phyloP scores from a whole-genome alignment of 2,329 filamentous ascomycete species.

The Tetracladium maxilliforme region DNA sequence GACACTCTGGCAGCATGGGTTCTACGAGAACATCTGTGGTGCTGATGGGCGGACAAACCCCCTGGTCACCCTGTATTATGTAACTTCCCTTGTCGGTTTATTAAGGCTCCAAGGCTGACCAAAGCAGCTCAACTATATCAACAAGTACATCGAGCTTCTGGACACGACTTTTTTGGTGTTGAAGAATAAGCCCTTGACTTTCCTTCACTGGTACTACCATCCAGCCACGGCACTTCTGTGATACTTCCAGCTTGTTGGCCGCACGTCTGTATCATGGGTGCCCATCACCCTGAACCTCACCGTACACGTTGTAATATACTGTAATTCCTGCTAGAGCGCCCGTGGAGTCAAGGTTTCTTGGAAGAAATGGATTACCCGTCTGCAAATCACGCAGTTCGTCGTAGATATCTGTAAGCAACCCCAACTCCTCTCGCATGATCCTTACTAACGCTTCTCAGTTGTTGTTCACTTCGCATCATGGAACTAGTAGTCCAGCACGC shows the following conservation, averaged over 20 bases:
- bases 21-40: no score
- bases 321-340: conserved; percentile 14
- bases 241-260: conserved; percentile 11
- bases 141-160: conserved; percentile 13
- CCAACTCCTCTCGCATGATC: no score
- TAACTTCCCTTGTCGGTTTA: no score
- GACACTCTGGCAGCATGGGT: no score
- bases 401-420: conserved; percentile 11
- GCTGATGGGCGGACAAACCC: no score
- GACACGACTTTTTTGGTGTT: conserved; percentile 13
- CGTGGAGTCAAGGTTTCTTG: conserved; percentile 11
- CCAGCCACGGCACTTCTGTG: conserved; percentile 12
- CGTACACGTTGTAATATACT: conserved; percentile 15
- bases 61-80: no score
- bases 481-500: conserved; percentile 10
- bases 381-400: conserved; percentile 14
- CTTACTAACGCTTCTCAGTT: no score
- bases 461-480: conserved; percentile 12
- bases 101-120: no score
- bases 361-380: conserved; percentile 13
- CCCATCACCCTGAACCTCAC: conserved; percentile 12
- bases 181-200: conserved; percentile 14
- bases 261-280: conserved; percentile 13
- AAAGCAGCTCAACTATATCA: conserved; percentile 12
- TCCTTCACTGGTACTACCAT: conserved; percentile 14